Evolutionary conservation across 208 protist species (phyloP), one percentile per base, ranked within the genome.

Genomic region (Acanthamoeba sp.): DNA sequence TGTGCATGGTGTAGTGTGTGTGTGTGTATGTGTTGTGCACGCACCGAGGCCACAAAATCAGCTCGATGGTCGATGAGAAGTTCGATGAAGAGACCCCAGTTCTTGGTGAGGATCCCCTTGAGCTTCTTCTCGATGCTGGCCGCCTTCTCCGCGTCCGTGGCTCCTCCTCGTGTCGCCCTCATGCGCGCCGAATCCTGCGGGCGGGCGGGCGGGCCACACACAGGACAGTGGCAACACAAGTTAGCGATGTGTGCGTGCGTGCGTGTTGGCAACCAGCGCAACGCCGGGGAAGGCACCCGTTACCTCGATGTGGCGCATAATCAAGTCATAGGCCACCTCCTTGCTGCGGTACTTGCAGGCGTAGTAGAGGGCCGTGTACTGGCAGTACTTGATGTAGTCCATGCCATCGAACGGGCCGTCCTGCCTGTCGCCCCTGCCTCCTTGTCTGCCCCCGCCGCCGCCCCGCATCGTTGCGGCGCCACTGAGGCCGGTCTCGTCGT

Each of bases 311-410:
- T 92, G 87, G 2, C 87, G 34, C 57, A 20, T 73, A 45, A 84
- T 32, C 18, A 93, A 29, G 55, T 93, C 90, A 32, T 82, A 57
- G 22, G 55, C 64, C 10, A 93, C 66, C 48, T 93, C 90, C 32
- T 40, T 48, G 32, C 55, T 52, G 90, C 90, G 48, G 36, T 84
- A 64, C 32, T 93, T 93, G 90, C 90, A 85, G 42, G 55, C 90
- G 55, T 93, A 76, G 52, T 93, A 93, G 24, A 71, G 69, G 12
- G 90, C 66, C 29, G 90, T 93, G 55, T 93, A 93, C 69, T 93
- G 90, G 29, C 69, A 78, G 71, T 93, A 93, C 38, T 76, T 93
- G 69, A 93, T 78, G 69, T 76, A 93, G 48, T 84, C n/a, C 59
- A 85, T 85, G 20, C 76, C 76, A 6, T 91, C 76, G 84, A 71